These are phyloP conservation scores for Saccharomycopsis oosterbeekiorum DNA, from an alignment of 805 yeast species.

Conservation along the genomic window DNA sequence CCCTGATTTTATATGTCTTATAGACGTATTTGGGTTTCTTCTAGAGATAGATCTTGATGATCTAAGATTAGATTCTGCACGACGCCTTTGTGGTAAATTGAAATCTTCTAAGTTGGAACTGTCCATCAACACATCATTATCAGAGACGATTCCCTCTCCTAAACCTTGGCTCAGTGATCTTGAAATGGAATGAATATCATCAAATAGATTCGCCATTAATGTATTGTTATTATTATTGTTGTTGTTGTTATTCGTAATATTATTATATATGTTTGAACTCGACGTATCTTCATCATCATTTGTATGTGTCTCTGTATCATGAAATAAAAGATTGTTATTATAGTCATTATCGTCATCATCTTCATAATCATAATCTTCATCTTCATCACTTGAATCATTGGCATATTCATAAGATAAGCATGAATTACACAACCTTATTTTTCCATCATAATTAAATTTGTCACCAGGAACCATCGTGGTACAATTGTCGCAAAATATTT, in stretches of 20 bases:
- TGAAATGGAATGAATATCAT: background rate
- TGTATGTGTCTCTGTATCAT: background rate
- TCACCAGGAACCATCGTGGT: slow-evolving; percentile 63
- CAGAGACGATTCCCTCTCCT: background rate
- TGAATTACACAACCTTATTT: slow-evolving; percentile 65
- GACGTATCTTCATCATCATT: background rate
- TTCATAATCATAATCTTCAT: slow-evolving; percentile 11
- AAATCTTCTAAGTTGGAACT: background rate
- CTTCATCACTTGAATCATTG: slow-evolving; percentile 22
- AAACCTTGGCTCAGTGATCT: background rate
- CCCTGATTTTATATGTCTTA: background rate
- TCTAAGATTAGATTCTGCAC: slow-evolving; percentile 25
- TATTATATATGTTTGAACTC: background rate
- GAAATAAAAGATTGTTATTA: slow-evolving; percentile 1
- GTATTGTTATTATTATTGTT: background rate
- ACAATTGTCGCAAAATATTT: slow-evolving; percentile 81
- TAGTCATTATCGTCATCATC: slow-evolving; percentile 11
- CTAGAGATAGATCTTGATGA: slow-evolving; percentile 24
- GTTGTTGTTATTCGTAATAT: background rate
- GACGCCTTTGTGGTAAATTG: background rate
- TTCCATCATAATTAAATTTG: slow-evolving; percentile 53
- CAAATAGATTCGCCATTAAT: background rate
- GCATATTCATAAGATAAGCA: slow-evolving; percentile 57
- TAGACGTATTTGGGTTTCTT: slow-evolving; percentile 3
- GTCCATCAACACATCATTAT: background rate